phyloP scores from a whole-genome alignment of 2,329 filamentous ascomycete genomes.

The Alternaria postmessia region DNA sequence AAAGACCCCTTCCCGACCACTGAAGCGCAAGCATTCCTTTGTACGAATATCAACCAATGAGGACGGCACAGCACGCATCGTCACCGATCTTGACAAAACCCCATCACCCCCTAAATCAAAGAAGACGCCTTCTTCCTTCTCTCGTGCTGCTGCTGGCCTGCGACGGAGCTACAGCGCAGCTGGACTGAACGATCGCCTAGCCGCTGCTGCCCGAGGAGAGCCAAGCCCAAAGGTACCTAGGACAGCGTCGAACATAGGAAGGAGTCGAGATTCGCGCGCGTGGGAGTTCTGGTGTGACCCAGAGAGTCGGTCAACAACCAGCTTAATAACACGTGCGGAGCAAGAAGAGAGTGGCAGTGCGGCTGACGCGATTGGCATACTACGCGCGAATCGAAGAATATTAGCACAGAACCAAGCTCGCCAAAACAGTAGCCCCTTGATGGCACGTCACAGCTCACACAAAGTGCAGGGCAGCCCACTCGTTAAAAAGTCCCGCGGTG shows the following conservation, averaged over 20 bases:
- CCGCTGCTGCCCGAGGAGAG: conserved; percentile 36
- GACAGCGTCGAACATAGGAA: conserved; percentile 66
- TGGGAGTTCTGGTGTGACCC: conserved; percentile 93
- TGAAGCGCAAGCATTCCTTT: conserved; percentile 57
- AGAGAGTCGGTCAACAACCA: conserved; percentile 71
- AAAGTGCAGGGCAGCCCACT: conserved; percentile 42
- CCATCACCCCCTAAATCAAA: conserved; percentile 70
- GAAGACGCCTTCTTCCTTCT: conserved; percentile 55
- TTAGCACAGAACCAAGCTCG: conserved; percentile 66
- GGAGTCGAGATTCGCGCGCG: conserved; percentile 85
- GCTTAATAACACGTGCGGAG: conserved; percentile 81
- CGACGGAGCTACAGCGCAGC: conserved; percentile 77
- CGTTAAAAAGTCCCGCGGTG: conserved; percentile 47
- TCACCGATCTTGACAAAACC: conserved; percentile 72
- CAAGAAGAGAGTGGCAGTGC: conserved; percentile 82
- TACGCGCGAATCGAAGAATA: conserved; percentile 71
- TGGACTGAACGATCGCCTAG: conserved; percentile 48
- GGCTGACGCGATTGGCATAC: conserved; percentile 79
- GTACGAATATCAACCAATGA: conserved; percentile 83
- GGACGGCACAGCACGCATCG: conserved; percentile 89
- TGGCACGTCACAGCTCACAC: conserved; percentile 37
- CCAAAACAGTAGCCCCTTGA: conserved; percentile 66
- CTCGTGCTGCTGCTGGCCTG: conserved; percentile 60
- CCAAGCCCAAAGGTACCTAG: conserved; percentile 51
- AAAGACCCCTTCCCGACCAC: conserved; percentile 55